Base-by-base conservation (phyloP, 805 yeast genomes). In the Candida verbasci region DNA sequence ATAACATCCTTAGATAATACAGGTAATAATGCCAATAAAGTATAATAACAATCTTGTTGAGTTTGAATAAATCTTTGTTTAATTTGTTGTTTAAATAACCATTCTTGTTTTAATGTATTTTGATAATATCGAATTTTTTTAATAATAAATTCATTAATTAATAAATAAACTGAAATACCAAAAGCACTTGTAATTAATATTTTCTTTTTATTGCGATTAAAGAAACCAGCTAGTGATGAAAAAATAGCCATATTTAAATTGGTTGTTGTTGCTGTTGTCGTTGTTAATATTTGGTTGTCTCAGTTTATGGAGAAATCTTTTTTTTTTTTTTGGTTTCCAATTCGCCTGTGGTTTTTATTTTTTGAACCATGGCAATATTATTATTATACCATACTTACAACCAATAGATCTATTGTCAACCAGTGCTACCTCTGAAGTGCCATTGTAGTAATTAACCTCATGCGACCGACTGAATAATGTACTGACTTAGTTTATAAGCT, bases 21-120 rank as follows among this genome's bases (percentile, higher is more conserved):
- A 1, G 96, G 95, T 33, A 86, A 66, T 43, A 91, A 69, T 3
- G 94, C 89, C 53, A 85, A 68, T 35, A 89, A 77, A 0, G 97
- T 91, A 62, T 78, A 79, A 35, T 83, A 71, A 31, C 96, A 86
- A 58, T 91, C 97, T 47, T 81, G 80, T 52, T 89, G 97, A 9
- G 96, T 91, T 64, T 88, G 96, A 34, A 83, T 79, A 50, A 88
- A 91, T 40, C 97, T 66, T 47, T 93, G 72, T 47, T 81, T 81
- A 41, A 89, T 82, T 41, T 68, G 73, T 42, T 65, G 68, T 48
- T 66, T 65, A 37, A 65, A 63, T 34, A 60, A 56, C 35, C 64
- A 53, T 40, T 68, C 73, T 43, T 67, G 69, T 35, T 47, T 55
- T 43, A 68, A 51, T 3, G 65, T 49, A 37, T 61, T 58, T 43